Conservation (phyloP, 805 yeast genomes). For the Lipomyces starkeyi region DNA sequence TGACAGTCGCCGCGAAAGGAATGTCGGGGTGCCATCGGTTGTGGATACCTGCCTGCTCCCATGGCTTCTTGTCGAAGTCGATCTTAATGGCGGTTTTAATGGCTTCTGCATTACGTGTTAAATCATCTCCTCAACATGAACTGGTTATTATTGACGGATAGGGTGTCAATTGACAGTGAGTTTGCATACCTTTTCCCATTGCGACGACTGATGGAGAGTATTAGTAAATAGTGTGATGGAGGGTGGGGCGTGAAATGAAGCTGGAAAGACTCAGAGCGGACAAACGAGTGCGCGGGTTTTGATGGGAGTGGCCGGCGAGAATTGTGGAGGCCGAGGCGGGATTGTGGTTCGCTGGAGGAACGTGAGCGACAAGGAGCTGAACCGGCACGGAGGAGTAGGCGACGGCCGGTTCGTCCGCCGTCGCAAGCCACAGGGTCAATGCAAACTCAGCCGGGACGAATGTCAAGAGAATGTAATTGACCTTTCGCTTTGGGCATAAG, state of each 20-base stretch:
- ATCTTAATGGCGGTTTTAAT: conserved; percentile 51
- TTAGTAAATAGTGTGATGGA: neutral
- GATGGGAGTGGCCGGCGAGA: neutral
- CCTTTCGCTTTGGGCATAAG: neutral
- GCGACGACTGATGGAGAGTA: neutral
- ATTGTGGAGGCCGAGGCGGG: neutral
- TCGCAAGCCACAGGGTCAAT: neutral
- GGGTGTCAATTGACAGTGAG: neutral
- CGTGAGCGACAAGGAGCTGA: neutral
- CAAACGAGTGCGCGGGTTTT: neutral
- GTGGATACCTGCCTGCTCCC: conserved; percentile 55
- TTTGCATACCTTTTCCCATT: conserved; percentile 15
- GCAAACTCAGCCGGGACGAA: neutral
- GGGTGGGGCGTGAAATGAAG: neutral
- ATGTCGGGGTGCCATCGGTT: conserved; percentile 62
- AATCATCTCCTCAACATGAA: neutral
- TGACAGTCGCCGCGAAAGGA: conserved; percentile 49
- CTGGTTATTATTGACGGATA: neutral
- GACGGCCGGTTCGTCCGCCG: neutral
- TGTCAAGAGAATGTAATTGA: neutral
- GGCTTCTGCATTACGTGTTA: conserved; percentile 16
- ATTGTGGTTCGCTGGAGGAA: neutral
- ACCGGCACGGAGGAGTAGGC: neutral
- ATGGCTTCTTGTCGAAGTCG: conserved; percentile 54
- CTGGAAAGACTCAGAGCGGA: neutral